Evolutionary conservation across 176 grass and related monocot species (phyloP).

Genomic region (Zoysia japonica): DNA sequence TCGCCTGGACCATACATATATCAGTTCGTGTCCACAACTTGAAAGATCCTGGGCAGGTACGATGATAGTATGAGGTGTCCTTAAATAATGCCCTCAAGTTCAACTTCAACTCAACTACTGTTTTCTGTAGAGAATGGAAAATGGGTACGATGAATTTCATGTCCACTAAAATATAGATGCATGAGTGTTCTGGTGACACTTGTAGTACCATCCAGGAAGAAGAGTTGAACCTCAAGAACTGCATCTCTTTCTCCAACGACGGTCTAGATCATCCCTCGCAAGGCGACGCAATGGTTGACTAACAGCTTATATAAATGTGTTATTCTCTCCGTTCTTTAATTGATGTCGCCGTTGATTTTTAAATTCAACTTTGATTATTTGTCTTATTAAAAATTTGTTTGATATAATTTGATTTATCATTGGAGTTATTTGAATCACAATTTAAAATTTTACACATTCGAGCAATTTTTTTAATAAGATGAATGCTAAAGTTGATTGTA

Average conservation of each 20-base stretch:
- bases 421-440: too few relatives aligned
- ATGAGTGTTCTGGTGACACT: neutral
- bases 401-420: too few relatives aligned
- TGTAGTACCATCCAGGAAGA: neutral
- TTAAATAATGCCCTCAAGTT: conserved; percentile 4
- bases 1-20: conserved; percentile 47
- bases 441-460: too few relatives aligned
- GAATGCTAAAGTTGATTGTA: too few relatives aligned
- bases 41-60: conserved; percentile 14
- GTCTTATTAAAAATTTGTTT: too few relatives aligned
- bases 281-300: conserved; percentile 1
- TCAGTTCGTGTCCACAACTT: neutral
- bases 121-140: neutral
- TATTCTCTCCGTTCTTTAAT: too few relatives aligned
- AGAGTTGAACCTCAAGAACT: neutral
- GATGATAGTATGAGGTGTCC: neutral
- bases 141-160: neutral
- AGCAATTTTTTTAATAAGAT: too few relatives aligned
- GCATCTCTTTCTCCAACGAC: neutral
- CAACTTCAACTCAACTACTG: neutral
- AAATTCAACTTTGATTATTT: too few relatives aligned
- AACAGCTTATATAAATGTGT: neutral
- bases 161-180: neutral
- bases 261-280: conserved; percentile 5
- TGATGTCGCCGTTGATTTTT: too few relatives aligned